Percentiles rank a stretch among this genome's conserved stretches.
Conservation (phyloP, 2,329 filamentous ascomycete genomes). For the Emmonsiellopsis sp. region DNA sequence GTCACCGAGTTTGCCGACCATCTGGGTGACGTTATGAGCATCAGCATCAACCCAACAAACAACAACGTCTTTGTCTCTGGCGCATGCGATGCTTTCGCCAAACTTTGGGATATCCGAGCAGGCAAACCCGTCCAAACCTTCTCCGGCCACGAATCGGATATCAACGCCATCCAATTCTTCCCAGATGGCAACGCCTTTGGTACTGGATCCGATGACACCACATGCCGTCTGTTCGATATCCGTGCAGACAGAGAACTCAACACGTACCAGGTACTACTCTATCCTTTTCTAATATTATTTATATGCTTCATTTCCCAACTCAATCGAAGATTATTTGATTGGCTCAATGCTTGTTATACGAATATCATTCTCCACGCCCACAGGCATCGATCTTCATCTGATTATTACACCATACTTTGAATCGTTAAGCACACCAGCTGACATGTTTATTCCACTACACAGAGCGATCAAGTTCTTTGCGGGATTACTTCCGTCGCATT, state of each 20-base stretch:
- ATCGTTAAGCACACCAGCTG: constrained; percentile 1
- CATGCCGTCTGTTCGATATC: constrained; percentile 95
- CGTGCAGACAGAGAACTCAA: constrained; percentile 77
- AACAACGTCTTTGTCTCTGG: constrained; percentile 99
- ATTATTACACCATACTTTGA: background rate
- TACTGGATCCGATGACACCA: constrained; percentile 94
- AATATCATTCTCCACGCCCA: background rate
- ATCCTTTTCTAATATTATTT: background rate
- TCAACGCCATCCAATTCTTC: constrained; percentile 99
- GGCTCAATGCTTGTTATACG: background rate
- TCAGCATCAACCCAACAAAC: constrained; percentile 98
- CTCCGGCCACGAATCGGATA: constrained; percentile 95
- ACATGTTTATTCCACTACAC: constrained; percentile 10
- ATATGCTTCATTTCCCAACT: background rate
- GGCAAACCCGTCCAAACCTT: constrained; percentile 99
- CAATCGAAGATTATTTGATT: background rate
- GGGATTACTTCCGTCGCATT: constrained; percentile 98
- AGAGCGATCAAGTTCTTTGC: constrained; percentile 96
- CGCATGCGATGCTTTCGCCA: constrained; percentile 95
- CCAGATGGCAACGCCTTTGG: constrained; percentile 97
- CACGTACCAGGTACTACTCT: constrained; percentile 49
- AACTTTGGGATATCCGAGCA: constrained; percentile 96
- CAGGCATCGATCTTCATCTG: background rate
- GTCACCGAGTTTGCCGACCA: constrained; percentile 98
- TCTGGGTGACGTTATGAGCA: constrained; percentile 97